A percentile compares a stretch with the other conserved stretches of the same genome.
phyloP scores from a whole-genome alignment of 352 stramenopile genomes.

The Phytophthora litchii region DNA sequence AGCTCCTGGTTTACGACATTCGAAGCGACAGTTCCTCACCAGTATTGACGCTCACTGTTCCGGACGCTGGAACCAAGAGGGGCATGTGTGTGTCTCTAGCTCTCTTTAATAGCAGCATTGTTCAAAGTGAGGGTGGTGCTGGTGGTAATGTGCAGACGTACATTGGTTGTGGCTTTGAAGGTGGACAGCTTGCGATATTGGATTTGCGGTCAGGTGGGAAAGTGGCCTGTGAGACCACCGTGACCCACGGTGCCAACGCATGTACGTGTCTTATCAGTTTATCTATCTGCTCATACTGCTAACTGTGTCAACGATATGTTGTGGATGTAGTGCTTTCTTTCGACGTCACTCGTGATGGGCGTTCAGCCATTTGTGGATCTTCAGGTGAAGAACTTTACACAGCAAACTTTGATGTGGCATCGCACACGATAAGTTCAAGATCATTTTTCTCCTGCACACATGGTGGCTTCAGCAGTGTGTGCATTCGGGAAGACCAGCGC shows the following conservation, averaged over 20 bases:
- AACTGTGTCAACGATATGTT: background rate
- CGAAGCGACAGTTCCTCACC: conserved; percentile 33
- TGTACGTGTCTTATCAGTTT: conserved; percentile 38
- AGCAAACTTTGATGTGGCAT: conserved; percentile 49
- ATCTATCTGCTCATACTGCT: conserved; percentile 1
- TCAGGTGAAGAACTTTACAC: conserved; percentile 58
- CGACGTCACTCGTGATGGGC: conserved; percentile 61
- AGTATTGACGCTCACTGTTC: conserved; percentile 37
- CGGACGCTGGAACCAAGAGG: conserved; percentile 39
- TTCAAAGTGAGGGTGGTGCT: conserved; percentile 15
- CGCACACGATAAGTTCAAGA: conserved; percentile 40
- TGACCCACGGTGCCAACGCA: conserved; percentile 52
- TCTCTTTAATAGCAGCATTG: conserved; percentile 35
- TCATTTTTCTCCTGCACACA: conserved; percentile 66
- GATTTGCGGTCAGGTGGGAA: conserved; percentile 64
- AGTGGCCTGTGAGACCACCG: conserved; percentile 51
- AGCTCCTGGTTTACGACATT: conserved; percentile 61
- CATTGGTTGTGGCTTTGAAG: conserved; percentile 72
- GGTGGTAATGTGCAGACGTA: conserved; percentile 38
- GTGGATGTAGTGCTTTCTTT: conserved; percentile 64
- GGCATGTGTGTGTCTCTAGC: conserved; percentile 60
- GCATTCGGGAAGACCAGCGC: conserved; percentile 71
- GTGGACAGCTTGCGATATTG: conserved; percentile 67
- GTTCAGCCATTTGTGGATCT: conserved; percentile 64
- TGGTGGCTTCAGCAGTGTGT: conserved; percentile 69